Evolutionary conservation across 305 asterid genomes (phyloP).

Genomic region (Solanum hybrid): DNA sequence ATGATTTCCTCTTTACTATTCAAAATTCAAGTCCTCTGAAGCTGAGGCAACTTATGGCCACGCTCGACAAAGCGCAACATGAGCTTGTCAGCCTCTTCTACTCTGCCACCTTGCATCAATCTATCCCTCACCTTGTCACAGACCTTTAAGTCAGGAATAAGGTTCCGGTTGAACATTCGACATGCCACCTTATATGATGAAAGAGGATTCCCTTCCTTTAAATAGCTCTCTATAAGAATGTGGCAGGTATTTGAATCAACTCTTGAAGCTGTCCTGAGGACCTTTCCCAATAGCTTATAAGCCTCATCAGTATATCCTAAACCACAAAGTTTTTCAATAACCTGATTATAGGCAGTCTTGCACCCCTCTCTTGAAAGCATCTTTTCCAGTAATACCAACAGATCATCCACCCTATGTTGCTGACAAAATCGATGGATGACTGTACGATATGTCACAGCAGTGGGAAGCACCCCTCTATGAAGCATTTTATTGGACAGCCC

Average conservation of each 20-base stretch:
- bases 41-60: slow-evolving; percentile 32
- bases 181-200: slow-evolving; percentile 79
- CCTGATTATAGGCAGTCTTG: slow-evolving; percentile 59
- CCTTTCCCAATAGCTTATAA: slow-evolving; percentile 61
- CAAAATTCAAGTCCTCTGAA: slow-evolving; percentile 6
- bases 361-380: slow-evolving; percentile 51
- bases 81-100: slow-evolving; percentile 79
- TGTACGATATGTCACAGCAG: slow-evolving; percentile 75
- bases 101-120: slow-evolving; percentile 37
- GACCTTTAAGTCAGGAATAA: slow-evolving; percentile 71
- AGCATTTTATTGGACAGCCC: slow-evolving; percentile 70
- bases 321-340: slow-evolving; percentile 70
- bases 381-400: slow-evolving; percentile 56
- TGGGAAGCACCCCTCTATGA: slow-evolving; percentile 70
- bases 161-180: slow-evolving; percentile 80
- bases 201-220: slow-evolving; percentile 53
- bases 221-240: slow-evolving; percentile 52
- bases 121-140: slow-evolving; percentile 68
- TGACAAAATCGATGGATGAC: slow-evolving; percentile 69
- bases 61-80: slow-evolving; percentile 80
- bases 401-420: slow-evolving; percentile 48
- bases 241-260: slow-evolving; percentile 59
- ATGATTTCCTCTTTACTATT: neutral
- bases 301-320: slow-evolving; percentile 63
- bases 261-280: slow-evolving; percentile 65